Conservation (phyloP, 108 stramenopile genomes). For the Pseudonitzschia pungens region DNA sequence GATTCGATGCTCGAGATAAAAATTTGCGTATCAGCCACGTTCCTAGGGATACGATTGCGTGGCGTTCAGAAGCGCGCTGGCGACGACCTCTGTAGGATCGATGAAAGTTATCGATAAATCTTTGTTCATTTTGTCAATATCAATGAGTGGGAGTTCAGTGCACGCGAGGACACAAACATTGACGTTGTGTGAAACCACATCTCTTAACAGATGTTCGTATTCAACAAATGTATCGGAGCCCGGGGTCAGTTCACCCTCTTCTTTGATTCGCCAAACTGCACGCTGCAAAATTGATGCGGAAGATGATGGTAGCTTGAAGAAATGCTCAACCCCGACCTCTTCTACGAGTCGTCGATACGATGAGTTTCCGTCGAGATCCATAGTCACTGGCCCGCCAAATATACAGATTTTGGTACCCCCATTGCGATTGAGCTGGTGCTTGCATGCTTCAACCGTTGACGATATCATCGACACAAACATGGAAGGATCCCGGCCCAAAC, state of each 20-base stretch:
- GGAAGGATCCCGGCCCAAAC: neutral
- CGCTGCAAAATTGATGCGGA: neutral
- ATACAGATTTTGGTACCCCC: neutral
- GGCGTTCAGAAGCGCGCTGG: neutral
- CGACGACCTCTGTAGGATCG: conserved; percentile 7
- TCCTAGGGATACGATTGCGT: neutral
- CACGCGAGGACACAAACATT: conserved; percentile 8
- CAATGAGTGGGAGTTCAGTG: conserved; percentile 13
- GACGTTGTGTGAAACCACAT: neutral
- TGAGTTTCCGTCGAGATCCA: conserved; percentile 12
- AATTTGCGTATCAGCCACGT: neutral
- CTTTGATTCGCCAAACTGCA: conserved; percentile 2
- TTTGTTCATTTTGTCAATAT: neutral
- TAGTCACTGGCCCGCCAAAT: conserved; percentile 11
- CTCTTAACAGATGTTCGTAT: conserved; percentile 3
- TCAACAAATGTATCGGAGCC: neutral
- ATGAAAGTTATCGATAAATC: neutral
- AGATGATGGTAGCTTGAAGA: neutral
- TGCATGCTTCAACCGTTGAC: neutral
- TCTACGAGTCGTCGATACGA: conserved; percentile 1
- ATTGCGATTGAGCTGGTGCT: neutral
- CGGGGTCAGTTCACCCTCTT: neutral
- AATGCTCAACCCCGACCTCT: neutral
- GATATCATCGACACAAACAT: conserved; percentile 11
- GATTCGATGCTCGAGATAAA: neutral